Evolutionary conservation across 2,329 filamentous ascomycete species (phyloP).

Genomic region (Zymoseptoria brevis): DNA sequence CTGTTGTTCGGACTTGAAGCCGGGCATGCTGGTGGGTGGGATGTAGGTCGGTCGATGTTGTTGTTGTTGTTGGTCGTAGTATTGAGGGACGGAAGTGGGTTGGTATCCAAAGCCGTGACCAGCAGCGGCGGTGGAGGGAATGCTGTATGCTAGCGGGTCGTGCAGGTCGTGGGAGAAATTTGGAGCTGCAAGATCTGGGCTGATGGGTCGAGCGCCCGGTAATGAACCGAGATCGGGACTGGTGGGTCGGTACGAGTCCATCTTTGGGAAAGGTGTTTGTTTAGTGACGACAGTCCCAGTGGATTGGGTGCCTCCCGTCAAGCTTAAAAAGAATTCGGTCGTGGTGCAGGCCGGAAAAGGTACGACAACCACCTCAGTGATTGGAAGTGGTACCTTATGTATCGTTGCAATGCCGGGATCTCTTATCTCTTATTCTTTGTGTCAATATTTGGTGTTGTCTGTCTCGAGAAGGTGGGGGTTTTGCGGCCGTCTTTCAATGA

Average conservation of each 20-base stretch:
- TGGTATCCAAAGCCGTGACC: conserved; percentile 10
- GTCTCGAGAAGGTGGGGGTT: background rate
- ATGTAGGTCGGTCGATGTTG: conserved; percentile 1
- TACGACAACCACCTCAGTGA: background rate
- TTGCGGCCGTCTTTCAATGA: background rate
- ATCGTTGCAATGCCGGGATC: background rate
- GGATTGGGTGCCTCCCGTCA: background rate
- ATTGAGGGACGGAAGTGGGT: conserved; percentile 19
- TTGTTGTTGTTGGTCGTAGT: conserved; percentile 15
- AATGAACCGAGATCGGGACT: conserved; percentile 13
- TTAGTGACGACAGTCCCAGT: background rate
- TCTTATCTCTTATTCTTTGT: background rate
- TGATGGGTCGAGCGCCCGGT: conserved; percentile 33
- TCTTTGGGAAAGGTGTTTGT: background rate
- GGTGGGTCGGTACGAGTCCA: conserved; percentile 17
- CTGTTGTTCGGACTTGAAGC: conserved; percentile 16
- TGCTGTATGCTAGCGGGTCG: conserved; percentile 10
- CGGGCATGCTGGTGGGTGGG: conserved; percentile 13
- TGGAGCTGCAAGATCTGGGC: conserved; percentile 30
- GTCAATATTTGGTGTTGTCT: background rate
- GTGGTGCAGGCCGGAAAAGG: background rate
- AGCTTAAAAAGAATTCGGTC: background rate
- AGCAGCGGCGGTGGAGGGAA: conserved; percentile 3
- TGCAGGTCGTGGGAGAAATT: conserved; percentile 12
- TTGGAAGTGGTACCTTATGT: background rate